Base-by-base conservation (phyloP, 768 basidiomycete genomes). In the Pleurotus djamor region DNA sequence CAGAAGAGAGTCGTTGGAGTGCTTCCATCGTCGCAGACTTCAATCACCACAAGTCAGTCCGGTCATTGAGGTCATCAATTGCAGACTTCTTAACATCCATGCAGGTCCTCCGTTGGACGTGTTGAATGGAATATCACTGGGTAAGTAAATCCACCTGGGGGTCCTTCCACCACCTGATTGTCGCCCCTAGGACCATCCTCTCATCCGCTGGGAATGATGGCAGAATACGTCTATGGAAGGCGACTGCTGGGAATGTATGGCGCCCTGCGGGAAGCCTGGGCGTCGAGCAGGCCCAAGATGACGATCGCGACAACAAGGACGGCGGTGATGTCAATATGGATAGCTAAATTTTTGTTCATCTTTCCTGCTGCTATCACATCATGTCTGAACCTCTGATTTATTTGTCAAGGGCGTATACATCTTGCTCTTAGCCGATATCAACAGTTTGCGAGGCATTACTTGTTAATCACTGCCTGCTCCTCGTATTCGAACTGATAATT, bases 111-210 rank as follows among this genome's bases (percentile, higher is more conserved):
- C 3, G 83, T 96, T 8, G 88, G 89, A 2, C 81, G 88, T 64
- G 95, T 99, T 0, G 95, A 96, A 69, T 98, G 96, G 94, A 96
- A 96, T 69, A 86, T 95, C 51, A 91, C 88, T 61, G 4, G 45
- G 34, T 72, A 38, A 52, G 36, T 32, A 65, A 61, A 41, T 34
- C 10, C 34, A 44, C 36, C 38, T 21, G 21, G 3, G 21, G 21
- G 21, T 1, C 41, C 54, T 51, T 47, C 36, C 34, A 12, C n/a
- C n/a, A 35, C 51, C 12, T 17, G 16, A 41, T 45, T 48, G 57
- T 36, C 48, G 38, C 48, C 16, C 64, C 7, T 33, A 93, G 93
- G 16, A 94, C 94, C 4, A 80, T 94, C 5, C 77, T 96, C 7
- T 89, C 91, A 1, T 92, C 89, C 1, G 85, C 90, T 1, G 92